Conservation (phyloP, 108 stramenopile species). For the Discostella stelligeroides region DNA sequence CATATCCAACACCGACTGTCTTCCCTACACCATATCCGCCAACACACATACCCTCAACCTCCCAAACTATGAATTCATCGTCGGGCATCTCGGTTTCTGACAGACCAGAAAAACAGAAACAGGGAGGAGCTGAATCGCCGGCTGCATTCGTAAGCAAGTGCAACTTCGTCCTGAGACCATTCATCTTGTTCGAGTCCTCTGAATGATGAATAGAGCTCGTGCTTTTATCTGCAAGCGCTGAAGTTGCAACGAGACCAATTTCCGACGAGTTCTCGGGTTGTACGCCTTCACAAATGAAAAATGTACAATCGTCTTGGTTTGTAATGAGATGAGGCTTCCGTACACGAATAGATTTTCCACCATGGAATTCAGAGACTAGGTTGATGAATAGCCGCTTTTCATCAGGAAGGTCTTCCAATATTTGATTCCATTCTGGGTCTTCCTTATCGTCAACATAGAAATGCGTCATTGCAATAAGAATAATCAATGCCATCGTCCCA, state of each 20-base stretch:
- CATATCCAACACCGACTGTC: too few species aligned
- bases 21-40: conserved; percentile 13
- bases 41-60: conserved; percentile 5
- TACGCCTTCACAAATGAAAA: conserved; percentile 1
- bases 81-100: conserved; percentile 7
- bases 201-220: background rate
- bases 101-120: background rate
- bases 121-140: conserved; percentile 7
- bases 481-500: background rate
- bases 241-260: background rate
- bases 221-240: background rate
- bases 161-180: background rate
- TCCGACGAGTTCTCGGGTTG: background rate
- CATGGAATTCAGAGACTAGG: conserved; percentile 6
- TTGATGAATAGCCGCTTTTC: background rate
- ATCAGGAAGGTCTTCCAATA: background rate
- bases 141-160: conserved; percentile 1
- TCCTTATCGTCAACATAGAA: conserved; percentile 6
- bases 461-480: background rate
- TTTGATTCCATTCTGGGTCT: background rate
- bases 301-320: background rate
- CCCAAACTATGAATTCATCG: conserved; percentile 9
- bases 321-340: background rate
- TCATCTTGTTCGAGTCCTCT: conserved; percentile 12
- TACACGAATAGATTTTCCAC: background rate